phyloP scores from a whole-genome alignment of 164 flowering plant species.

The Taxillus chinensis region DNA sequence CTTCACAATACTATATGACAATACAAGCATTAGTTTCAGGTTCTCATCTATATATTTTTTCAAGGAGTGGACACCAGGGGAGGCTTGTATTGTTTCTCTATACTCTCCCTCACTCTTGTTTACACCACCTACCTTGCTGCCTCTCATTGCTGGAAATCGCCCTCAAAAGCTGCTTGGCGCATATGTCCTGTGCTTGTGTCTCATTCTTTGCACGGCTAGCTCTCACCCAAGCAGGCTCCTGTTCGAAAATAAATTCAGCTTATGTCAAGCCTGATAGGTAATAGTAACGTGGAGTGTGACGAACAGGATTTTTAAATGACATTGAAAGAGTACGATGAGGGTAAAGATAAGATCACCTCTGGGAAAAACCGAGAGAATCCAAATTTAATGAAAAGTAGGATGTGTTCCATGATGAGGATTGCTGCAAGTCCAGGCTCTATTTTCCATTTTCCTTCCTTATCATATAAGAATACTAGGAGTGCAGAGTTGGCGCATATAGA shows the following conservation, averaged over 20 bases:
- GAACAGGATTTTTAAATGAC: neutral
- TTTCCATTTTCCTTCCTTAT: constrained; percentile 72
- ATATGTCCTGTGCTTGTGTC: constrained; percentile 65
- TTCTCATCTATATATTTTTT: no score
- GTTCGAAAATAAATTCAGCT: constrained; percentile 1
- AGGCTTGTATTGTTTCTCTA: no score
- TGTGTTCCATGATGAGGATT: constrained; percentile 78
- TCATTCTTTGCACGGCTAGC: constrained; percentile 67
- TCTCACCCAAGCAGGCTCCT: constrained; percentile 98
- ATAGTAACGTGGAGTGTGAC: no score
- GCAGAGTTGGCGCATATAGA: constrained; percentile 79
- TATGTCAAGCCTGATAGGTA: neutral
- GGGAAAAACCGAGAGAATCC: constrained; percentile 83
- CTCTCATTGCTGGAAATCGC: constrained; percentile 45
- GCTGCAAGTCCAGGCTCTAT: constrained; percentile 94
- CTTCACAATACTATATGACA: no score
- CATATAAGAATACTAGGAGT: constrained; percentile 71
- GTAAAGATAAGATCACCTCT: constrained; percentile 40
- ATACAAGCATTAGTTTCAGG: no score
- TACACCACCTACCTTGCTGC: neutral
- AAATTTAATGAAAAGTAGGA: constrained; percentile 71
- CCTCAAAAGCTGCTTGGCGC: constrained; percentile 66
- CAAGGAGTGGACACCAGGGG: no score
- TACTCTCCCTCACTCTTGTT: constrained; percentile 12
- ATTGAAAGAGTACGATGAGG: neutral